Conservation (phyloP, 2,329 filamentous ascomycete species). For the Hymenoscyphus fructigenus region DNA sequence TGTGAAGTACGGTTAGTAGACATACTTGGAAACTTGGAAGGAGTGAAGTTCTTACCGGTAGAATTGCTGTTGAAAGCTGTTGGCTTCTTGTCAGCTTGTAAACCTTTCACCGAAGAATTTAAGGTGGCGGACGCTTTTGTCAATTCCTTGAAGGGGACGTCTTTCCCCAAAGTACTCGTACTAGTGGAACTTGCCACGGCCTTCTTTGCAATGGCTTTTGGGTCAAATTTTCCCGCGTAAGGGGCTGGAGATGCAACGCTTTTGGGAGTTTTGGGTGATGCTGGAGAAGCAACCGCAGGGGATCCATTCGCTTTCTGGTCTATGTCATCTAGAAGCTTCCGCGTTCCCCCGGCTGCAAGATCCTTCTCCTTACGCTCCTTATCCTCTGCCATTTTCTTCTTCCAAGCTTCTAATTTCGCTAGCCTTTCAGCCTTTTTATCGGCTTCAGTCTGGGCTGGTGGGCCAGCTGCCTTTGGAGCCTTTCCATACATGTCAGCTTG, state of each 20-base stretch:
- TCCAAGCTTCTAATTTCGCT: slow-evolving; percentile 86
- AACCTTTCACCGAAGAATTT: slow-evolving; percentile 40
- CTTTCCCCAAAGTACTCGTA: slow-evolving; percentile 54
- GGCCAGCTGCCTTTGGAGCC: slow-evolving; percentile 52
- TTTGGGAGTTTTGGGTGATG: slow-evolving; percentile 49
- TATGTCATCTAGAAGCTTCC: slow-evolving; percentile 70
- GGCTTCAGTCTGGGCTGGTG: slow-evolving; percentile 60
- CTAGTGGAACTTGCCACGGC: slow-evolving; percentile 59
- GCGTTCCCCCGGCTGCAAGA: slow-evolving; percentile 61
- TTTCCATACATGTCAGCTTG: slow-evolving; percentile 37
- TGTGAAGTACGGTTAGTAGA: slow-evolving; percentile 22
- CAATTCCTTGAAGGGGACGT: slow-evolving; percentile 50
- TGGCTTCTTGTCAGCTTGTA: slow-evolving; percentile 44
- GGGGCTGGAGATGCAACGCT: slow-evolving; percentile 53
- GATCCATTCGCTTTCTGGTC: slow-evolving; percentile 62
- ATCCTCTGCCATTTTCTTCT: slow-evolving; percentile 77
- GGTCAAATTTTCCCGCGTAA: slow-evolving; percentile 80
- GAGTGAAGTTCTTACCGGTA: slow-evolving; percentile 38
- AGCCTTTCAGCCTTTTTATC: slow-evolving; percentile 79
- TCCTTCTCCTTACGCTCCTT: slow-evolving; percentile 72
- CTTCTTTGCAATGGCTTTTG: slow-evolving; percentile 83
- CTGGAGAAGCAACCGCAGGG: slow-evolving; percentile 47
- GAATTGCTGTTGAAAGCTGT: slow-evolving; percentile 41
- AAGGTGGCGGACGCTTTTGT: slow-evolving; percentile 46
- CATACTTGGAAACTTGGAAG: neutral